phyloP scores from a whole-genome alignment of 495 filamentous ascomycete genomes.

The Corynascus novoguineensis region DNA sequence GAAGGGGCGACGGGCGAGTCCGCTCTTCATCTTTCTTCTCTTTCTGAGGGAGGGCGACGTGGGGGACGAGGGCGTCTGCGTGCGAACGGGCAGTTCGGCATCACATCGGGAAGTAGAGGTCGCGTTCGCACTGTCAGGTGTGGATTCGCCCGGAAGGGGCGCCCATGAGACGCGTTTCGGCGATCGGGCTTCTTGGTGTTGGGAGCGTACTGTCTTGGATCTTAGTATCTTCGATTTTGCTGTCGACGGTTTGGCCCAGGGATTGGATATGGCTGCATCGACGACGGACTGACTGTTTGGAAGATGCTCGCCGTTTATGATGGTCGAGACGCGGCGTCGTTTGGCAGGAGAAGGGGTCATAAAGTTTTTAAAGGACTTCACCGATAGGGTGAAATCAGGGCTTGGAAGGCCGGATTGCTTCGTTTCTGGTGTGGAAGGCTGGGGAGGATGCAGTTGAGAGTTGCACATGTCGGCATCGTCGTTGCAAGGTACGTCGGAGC shows the following conservation, averaged over 20 bases:
- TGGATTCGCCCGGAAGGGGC: conserved; percentile 21
- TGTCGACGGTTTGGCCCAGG: conserved; percentile 15
- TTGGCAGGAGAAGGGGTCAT: conserved; percentile 28
- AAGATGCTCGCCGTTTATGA: conserved; percentile 10
- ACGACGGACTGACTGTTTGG: conserved; percentile 25
- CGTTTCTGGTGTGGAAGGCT: conserved; percentile 26
- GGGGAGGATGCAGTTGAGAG: neutral
- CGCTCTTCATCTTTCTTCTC: neutral
- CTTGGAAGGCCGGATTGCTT: conserved; percentile 26
- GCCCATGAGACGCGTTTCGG: conserved; percentile 30
- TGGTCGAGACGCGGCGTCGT: conserved; percentile 14
- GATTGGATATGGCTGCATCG: conserved; percentile 26
- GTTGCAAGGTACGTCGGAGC: neutral
- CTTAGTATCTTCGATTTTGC: conserved; percentile 4
- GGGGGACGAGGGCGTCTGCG: neutral
- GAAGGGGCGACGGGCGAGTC: neutral
- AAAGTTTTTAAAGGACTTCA: conserved; percentile 30
- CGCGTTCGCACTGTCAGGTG: too few relatives aligned
- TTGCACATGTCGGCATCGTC: conserved; percentile 13
- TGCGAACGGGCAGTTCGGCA: neutral
- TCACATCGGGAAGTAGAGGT: too few relatives aligned
- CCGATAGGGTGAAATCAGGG: conserved; percentile 27
- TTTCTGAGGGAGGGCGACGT: neutral
- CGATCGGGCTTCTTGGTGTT: neutral
- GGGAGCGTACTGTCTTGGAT: neutral